phyloP scores from a whole-genome alignment of 2,329 filamentous ascomycete genomes.

The Rhynchosporium agropyri region DNA sequence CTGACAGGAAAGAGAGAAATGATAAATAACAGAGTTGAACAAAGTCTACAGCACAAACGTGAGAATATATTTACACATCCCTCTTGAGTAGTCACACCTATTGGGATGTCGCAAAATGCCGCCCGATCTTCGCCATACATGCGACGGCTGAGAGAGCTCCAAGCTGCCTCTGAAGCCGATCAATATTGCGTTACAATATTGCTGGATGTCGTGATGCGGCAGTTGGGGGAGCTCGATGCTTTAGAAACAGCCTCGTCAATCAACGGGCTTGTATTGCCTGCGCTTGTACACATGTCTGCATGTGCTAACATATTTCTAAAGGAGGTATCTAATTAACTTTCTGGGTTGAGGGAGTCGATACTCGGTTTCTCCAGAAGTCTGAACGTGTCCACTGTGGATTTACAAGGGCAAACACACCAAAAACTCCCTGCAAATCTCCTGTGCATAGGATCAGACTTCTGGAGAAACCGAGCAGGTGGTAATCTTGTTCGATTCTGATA shows the following conservation, averaged over 20 bases:
- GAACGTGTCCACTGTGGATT: too few species aligned
- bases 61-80: not conserved
- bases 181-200: slow-evolving; percentile 1
- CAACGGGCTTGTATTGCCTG: slow-evolving; percentile 7
- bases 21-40: not conserved
- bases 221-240: slow-evolving; percentile 3
- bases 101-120: slow-evolving; percentile 5
- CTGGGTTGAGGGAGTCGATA: too few species aligned
- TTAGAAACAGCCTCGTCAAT: slow-evolving; percentile 9
- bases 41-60: not conserved
- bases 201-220: too few species aligned
- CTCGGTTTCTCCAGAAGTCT: too few species aligned
- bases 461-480: not conserved
- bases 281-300: not conserved
- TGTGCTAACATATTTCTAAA: not conserved
- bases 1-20: not conserved
- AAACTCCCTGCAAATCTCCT: too few species aligned
- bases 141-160: not conserved
- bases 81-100: not conserved
- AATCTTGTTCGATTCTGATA: not conserved
- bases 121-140: slow-evolving; percentile 2
- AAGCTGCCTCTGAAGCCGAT: not conserved
- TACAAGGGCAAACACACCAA: too few species aligned
- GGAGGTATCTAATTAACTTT: too few species aligned
- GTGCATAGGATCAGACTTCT: too few species aligned